Evolutionary conservation across 345 rosid genomes (phyloP), one percentile per base, ranked within the genome.

Genomic region (Citrus unshiu): DNA sequence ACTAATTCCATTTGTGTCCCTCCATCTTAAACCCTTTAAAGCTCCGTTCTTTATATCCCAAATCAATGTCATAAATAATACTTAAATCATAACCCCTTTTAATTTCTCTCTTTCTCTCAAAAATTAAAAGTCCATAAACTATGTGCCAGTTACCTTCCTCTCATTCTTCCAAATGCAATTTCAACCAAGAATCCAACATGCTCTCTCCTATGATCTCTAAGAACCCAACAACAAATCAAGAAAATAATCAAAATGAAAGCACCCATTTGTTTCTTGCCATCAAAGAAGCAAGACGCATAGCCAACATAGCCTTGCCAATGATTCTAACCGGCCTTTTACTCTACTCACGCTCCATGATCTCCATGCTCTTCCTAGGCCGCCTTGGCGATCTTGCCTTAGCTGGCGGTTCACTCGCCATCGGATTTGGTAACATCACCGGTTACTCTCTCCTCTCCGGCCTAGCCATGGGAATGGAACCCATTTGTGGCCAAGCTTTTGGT

Each of bases 391-490:
- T 94, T 18, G 78, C 95, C 35, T 87, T 94, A 40, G 94, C 97
- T 1, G 92, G 98, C 0, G 98, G 98, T 32, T 93, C 98, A 0
- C 93, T 94, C 0, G 97, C 97, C 9, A 79, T 93, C 7, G 98
- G 97, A 25, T 93, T 95, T 65, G 98, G 94, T 22, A 95, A 95
- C 84, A 93, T 93, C 89, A 95, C 98, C 4, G 98, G 98, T 0
- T 94, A 93, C 79, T 93, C 97, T 7, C 83, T 95, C 70, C 93
- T 93, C 71, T 90, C 97, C 2, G 98, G 98, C 77, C 91, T 95
- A 32, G 90, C 98, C 77, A 83, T 90, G 80, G 98, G 98, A 19
- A 91, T 95, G 98, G 98, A 95, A 77, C 93, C 98, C 70, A 91
- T 94, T 68, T 94, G 98, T 24, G 93, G 93, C 43, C 98, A 93